Percentiles rank a stretch among this genome's conserved stretches.
Evolutionary conservation across 2,329 filamentous ascomycete species (phyloP).

Genomic region (Cercospora sp.): DNA sequence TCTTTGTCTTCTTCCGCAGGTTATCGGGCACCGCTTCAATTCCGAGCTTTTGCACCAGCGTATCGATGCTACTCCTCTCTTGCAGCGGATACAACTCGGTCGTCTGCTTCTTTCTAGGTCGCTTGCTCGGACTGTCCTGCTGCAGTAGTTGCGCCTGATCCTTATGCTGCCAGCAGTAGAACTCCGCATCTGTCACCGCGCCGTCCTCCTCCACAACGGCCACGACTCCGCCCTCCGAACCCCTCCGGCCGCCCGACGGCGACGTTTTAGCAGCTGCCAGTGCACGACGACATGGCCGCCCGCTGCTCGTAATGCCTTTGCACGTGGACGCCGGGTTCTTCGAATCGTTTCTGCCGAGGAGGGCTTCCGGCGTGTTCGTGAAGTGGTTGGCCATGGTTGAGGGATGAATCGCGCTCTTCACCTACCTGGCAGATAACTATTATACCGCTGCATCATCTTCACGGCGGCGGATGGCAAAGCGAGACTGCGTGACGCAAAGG

Average conservation of each 20-base stretch:
- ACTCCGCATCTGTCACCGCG: constrained; percentile 57
- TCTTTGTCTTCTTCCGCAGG: constrained; percentile 14
- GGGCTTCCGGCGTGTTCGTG: constrained; percentile 64
- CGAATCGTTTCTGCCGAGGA: constrained; percentile 77
- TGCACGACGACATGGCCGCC: constrained; percentile 78
- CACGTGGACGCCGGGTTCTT: constrained; percentile 83
- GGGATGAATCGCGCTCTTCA: neutral
- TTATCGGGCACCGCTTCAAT: constrained; percentile 28
- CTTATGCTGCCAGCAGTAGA: constrained; percentile 94
- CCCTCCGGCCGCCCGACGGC: constrained; percentile 35
- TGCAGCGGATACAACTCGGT: constrained; percentile 59
- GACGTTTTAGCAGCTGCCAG: constrained; percentile 54
- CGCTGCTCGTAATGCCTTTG: constrained; percentile 78
- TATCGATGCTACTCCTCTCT: constrained; percentile 78
- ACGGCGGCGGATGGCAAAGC: constrained; percentile 19
- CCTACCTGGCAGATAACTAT: constrained; percentile 15
- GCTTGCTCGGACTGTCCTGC: constrained; percentile 22
- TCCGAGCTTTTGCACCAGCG: constrained; percentile 76
- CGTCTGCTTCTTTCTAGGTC: constrained; percentile 25
- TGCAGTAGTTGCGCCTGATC: constrained; percentile 66
- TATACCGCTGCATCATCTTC: constrained; percentile 10
- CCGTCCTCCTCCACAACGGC: constrained; percentile 52
- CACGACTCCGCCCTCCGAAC: constrained; percentile 40
- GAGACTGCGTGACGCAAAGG: constrained; percentile 21
- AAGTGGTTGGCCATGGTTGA: constrained; percentile 20